Base-by-base conservation (phyloP, 495 filamentous ascomycete species). In the Jackrogersella multiformis region DNA sequence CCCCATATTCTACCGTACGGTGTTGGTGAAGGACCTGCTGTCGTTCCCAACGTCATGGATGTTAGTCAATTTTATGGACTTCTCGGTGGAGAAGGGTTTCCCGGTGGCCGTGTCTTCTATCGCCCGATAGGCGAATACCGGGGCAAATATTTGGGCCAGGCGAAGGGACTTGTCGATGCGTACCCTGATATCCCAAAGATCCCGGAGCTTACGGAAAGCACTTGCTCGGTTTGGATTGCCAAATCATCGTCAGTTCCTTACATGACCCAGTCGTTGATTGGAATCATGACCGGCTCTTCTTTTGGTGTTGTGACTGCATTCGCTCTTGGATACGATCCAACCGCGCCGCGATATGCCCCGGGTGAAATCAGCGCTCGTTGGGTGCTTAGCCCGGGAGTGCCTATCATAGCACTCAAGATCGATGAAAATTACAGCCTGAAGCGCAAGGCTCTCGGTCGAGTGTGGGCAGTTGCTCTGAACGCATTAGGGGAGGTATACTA, bases 401-500 rank as follows among this genome's bases (percentile, higher is more conserved):
- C 95, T 4, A 94, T 99, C 42, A 86, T 97, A 34, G 86, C 87
- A 12, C 89, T 99, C 61, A 86, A 87, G 32, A 90, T 97, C 4
- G 96, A 98, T 69, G 91, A 96, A 24, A 85, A 85, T 28, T 94
- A 90, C 73, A 91, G 86, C 21, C 68, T 82, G 15, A 86, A 86
- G 64, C 87, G 94, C 23, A 85, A 90, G 67, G 79, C 84, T 8
- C 81, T 88, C 42, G 83, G 86, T 18, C 88, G 92, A 24, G 85
- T 92, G 4, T 98, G 93, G 93, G 92, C 93, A 15, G 88, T 92
- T 30, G 90, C 85, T 26, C 79, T 99, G 36, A 98, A 99, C 72
- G 95, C 95, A 7, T 78, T 99, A 12, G 95, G 95, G 1, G 95
- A 99, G 74, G 81, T 97, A 1, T 98, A 89, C 74, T 97, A 92